Base-by-base conservation (phyloP, 2,329 filamentous ascomycete genomes). In the Fusarium coicis region DNA sequence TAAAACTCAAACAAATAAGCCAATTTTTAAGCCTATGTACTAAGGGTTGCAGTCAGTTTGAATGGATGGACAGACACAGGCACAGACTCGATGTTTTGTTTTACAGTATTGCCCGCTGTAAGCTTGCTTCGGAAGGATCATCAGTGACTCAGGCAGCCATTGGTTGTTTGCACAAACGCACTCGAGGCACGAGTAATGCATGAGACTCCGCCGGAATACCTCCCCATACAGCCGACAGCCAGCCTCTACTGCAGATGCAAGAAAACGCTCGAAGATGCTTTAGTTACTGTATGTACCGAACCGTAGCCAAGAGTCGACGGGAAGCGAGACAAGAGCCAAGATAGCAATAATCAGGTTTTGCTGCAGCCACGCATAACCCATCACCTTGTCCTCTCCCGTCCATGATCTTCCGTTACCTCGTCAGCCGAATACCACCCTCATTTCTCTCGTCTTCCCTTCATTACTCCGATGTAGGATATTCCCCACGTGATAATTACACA, bases 1-100 rank as follows among this genome's bases (percentile, higher is more conserved):
- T 71, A 61, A 71, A 74, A 63, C 46, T 58, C 49, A 71, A 73
- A 73, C 61, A 69, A 73, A 67, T 68, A 74, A 74, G 71, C 66
- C 71, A 74, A 73, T 72, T 61, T 72, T 72, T 73, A 73, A 73
- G 66, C 39, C 70, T 72, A 74, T 71, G 39, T 63, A 54, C 50
- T 54, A n/a, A 43, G n/a, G 36, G 34, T 53, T 47, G 32, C 40
- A 36, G 44, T 49, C 21, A 32, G 23, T n/a, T 18, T 36, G 42
- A 50, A 50, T 15, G 47, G 28, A 50, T 32, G 42, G n/a, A 58
- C 34, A 23, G 32, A 9, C 28, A 50, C 23, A 23, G 32, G 10
- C 28, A 50, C 23, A 23, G n/a, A 26, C 28, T 23, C 15, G 23
- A 28, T 67, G 34, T 37, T 60, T 68, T 36, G 70, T 62, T 61